Conservation (phyloP, 768 basidiomycete genomes). For the Ephemerocybe angulata region DNA sequence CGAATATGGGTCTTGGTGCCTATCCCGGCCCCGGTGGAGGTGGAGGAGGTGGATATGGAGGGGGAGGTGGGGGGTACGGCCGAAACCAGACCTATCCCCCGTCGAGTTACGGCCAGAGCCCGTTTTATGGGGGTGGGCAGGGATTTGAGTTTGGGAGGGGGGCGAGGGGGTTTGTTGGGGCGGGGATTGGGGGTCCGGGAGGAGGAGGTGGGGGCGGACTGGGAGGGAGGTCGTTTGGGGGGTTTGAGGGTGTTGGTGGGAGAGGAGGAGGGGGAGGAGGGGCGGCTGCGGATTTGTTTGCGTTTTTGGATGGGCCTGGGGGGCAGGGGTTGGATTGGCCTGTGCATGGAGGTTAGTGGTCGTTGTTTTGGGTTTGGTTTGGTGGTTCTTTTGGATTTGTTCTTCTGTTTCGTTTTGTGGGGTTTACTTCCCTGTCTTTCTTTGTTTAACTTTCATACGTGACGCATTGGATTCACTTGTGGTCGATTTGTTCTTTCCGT, state of each 20-base stretch:
- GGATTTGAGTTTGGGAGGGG: conserved; percentile 1
- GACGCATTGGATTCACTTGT: too few species aligned
- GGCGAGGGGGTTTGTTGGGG: not conserved
- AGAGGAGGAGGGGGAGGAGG: not conserved
- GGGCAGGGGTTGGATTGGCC: conserved; percentile 32
- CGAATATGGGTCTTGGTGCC: not conserved
- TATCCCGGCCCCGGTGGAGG: conserved; percentile 7
- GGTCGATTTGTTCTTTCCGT: too few species aligned
- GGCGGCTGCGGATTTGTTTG: too few species aligned
- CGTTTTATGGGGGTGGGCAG: not conserved
- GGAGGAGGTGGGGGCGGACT: conserved; percentile 11
- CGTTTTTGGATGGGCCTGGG: conserved; percentile 15
- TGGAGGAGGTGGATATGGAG: conserved; percentile 2
- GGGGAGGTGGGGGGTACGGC: conserved; percentile 1
- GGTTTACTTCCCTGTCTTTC: not conserved
- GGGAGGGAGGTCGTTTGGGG: not conserved
- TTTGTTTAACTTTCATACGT: too few species aligned
- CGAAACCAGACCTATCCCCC: not conserved
- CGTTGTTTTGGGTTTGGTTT: not conserved
- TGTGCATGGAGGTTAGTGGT: conserved; percentile 22
- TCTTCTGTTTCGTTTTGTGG: not conserved
- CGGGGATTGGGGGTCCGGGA: not conserved
- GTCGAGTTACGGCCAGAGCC: not conserved
- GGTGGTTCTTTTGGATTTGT: not conserved
- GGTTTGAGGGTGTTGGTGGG: conserved; percentile 3